Conservation (phyloP, 352 stramenopile species). For the Globisporangium irregulare region DNA sequence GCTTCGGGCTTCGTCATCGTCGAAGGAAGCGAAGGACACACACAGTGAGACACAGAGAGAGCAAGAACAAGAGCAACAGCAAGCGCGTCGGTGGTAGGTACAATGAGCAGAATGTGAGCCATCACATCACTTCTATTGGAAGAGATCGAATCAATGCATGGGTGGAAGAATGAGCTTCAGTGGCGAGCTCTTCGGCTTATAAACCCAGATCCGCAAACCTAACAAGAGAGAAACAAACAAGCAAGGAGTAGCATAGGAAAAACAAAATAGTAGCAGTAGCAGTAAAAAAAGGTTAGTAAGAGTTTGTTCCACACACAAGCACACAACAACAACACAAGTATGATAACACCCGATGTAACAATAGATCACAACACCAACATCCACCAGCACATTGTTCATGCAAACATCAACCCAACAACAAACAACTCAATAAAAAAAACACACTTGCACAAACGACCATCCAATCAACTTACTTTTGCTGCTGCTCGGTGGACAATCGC, state of each 20-base stretch:
- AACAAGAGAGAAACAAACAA: not conserved
- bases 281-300: not conserved
- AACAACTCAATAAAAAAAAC: constrained; percentile 10
- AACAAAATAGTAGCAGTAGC: constrained; percentile 9
- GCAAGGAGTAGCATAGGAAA: constrained; percentile 12
- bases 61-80: not conserved
- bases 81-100: not conserved
- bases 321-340: constrained; percentile 1
- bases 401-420: not conserved
- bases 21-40: constrained; percentile 13
- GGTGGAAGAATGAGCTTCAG: not conserved
- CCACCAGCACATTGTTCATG: not conserved
- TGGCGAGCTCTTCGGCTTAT: constrained; percentile 20
- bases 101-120: not conserved
- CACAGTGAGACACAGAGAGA: not conserved
- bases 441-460: not conserved
- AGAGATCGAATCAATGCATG: constrained; percentile 1
- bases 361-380: constrained; percentile 1
- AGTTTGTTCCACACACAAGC: not conserved
- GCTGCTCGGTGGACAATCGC: constrained; percentile 59
- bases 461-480: constrained; percentile 46
- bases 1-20: not conserved
- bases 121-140: not conserved
- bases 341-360: constrained; percentile 14
- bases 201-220: constrained; percentile 53